Evolutionary conservation across 305 asterid genomes (phyloP), one percentile per base, ranked within the genome.

Genomic region (Rubia occidens): DNA sequence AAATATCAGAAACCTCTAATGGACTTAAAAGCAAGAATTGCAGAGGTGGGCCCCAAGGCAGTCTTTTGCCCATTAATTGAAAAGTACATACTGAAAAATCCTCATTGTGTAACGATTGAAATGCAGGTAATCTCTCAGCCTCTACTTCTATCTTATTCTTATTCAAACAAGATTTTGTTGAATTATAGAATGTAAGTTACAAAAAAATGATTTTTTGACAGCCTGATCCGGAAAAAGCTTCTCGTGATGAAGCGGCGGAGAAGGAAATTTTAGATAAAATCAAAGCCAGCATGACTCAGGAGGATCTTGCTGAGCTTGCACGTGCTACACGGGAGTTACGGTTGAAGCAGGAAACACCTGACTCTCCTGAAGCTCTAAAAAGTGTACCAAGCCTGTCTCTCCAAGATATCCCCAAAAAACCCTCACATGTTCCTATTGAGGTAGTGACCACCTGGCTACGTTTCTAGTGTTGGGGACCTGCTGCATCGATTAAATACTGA

Each of bases 221-320:
- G 97, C 99, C 99, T 69, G 99, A 91, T 77, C 94, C 96, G 24
- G 91, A 88, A 87, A 95, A 79, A 83, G 96, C 96, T 77, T 84
- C 97, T 39, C 86, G 79, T 45, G 99, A 91, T 80, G 99, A 95
- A 79, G 89, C 86, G 49, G 71, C 80, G 15, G 97, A 95, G 85
- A 89, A 80, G 78, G 89, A 87, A 83, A 79, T 49, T 63, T 71
- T 95, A 80, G 88, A 87, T 56, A 88, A 79, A 85, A 84, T 91
- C 77, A 95, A 88, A 84, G 81, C 84, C 71, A 83, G 84, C 83
- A 82, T 95, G 99, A 95, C 97, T 70, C 76, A 78, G 44, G 99
- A 85, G 84, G 99, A 95, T 84, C 99, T 91, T 82, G 97, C 96
- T 72, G 99, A 95, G 81, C 82, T 95, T 74, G 94, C 96, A 60